Conservation (phyloP, 1,139 yeast genomes). For the Blastobotrys proliferans region DNA sequence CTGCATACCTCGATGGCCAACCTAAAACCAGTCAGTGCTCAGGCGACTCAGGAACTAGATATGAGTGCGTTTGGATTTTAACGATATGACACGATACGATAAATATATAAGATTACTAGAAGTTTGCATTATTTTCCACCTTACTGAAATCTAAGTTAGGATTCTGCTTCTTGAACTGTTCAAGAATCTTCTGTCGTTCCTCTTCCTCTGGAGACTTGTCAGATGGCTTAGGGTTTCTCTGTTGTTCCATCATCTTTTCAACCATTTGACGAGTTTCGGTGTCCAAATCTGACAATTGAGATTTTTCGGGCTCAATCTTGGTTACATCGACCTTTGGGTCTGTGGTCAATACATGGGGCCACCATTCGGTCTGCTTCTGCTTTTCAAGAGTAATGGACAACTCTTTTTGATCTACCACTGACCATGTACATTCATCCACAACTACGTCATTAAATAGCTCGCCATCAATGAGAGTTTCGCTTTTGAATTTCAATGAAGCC, state of each 20-base stretch:
- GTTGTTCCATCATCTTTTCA: constrained; percentile 48
- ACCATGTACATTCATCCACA: constrained; percentile 42
- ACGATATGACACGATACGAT: background rate
- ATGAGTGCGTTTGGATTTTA: constrained; percentile 69
- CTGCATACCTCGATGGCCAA: background rate
- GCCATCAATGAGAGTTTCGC: constrained; percentile 32
- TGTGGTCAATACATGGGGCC: constrained; percentile 43
- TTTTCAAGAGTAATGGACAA: constrained; percentile 39
- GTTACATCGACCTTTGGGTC: constrained; percentile 43
- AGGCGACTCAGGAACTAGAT: constrained; percentile 69
- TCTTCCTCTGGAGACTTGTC: constrained; percentile 38
- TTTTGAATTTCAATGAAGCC: constrained; percentile 26
- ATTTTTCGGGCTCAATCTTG: constrained; percentile 41
- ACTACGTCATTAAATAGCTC: constrained; percentile 34
- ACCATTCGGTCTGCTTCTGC: constrained; percentile 40
- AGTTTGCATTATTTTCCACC: background rate
- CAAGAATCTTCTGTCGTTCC: constrained; percentile 34
- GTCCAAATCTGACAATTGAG: constrained; percentile 41
- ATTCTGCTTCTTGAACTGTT: constrained; percentile 40
- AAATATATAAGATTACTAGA: background rate
- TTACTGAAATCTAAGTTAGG: constrained; percentile 40
- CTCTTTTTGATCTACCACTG: constrained; percentile 39
- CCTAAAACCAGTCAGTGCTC: constrained; percentile 45
- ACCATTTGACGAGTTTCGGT: constrained; percentile 43
- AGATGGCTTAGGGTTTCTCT: constrained; percentile 40